A percentile compares a stretch with the other conserved stretches of the same genome.
phyloP scores from a whole-genome alignment of 2,329 filamentous ascomycete species.

The Clonostachys chloroleuca region DNA sequence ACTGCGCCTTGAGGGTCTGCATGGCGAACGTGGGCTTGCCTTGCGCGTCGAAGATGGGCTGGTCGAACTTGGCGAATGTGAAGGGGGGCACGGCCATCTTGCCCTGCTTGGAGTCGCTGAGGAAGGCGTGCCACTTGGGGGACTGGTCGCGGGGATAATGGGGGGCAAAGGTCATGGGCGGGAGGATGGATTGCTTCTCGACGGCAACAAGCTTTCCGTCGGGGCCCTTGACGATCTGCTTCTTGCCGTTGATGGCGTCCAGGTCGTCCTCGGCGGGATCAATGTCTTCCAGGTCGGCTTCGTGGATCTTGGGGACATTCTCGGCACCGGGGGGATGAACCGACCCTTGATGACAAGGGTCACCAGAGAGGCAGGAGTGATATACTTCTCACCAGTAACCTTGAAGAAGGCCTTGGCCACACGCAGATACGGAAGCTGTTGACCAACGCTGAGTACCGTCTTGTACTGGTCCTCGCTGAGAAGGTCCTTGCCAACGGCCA shows the following conservation, averaged over 20 bases:
- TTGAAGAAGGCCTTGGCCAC: constrained; percentile 98
- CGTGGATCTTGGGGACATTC: constrained; percentile 69
- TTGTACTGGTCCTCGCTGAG: constrained; percentile 74
- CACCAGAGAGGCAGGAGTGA: constrained; percentile 88
- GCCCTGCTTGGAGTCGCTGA: constrained; percentile 88
- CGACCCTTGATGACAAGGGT: constrained; percentile 94
- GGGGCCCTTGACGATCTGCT: constrained; percentile 58
- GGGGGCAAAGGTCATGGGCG: constrained; percentile 85
- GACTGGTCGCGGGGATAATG: constrained; percentile 87
- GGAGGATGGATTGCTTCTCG: constrained; percentile 63
- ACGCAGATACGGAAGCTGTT: constrained; percentile 77
- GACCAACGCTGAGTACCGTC: constrained; percentile 70
- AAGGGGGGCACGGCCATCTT: constrained; percentile 97
- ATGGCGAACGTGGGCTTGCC: constrained; percentile 90
- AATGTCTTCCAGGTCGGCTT: constrained; percentile 80
- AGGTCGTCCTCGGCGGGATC: constrained; percentile 92
- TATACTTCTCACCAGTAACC: constrained; percentile 83
- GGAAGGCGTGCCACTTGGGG: constrained; percentile 90
- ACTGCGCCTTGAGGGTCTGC: constrained; percentile 95
- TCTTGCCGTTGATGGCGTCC: constrained; percentile 76
- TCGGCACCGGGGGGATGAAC: constrained; percentile 83
- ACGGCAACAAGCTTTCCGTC: constrained; percentile 53
- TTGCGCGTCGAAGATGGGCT: constrained; percentile 74
- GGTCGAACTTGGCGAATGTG: constrained; percentile 89
- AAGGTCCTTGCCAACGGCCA: constrained; percentile 66